Percentiles rank a stretch among this genome's conserved stretches.
Conservation (phyloP, 352 stramenopile species). For the Pythium periplocum region DNA sequence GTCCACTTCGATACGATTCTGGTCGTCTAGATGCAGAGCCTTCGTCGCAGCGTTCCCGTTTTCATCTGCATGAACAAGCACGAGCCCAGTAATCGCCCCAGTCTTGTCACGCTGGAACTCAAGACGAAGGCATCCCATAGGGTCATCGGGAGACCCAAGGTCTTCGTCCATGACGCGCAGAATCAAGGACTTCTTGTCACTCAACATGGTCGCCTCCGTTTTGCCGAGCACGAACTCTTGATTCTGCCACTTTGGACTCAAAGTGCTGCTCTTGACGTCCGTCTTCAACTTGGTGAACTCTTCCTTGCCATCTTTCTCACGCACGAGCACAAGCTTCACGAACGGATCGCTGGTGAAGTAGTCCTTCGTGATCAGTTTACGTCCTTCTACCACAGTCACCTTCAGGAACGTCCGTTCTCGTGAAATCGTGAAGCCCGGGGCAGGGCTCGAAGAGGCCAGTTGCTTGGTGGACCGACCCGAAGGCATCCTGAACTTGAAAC, state of each 20-base stretch:
- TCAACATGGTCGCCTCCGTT: conserved; percentile 37
- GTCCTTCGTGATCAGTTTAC: conserved; percentile 45
- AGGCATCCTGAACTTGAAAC: conserved; percentile 5
- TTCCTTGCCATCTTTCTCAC: conserved; percentile 40
- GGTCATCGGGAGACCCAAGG: conserved; percentile 36
- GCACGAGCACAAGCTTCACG: conserved; percentile 49
- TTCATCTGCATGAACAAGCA: conserved; percentile 38
- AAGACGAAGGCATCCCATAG: conserved; percentile 43
- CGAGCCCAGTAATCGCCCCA: conserved; percentile 38
- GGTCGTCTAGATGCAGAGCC: conserved; percentile 33
- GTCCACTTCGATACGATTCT: conserved; percentile 37
- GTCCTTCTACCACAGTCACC: conserved; percentile 49
- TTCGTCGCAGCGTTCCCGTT: conserved; percentile 21
- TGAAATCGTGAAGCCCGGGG: conserved; percentile 10
- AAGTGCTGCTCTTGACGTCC: conserved; percentile 53
- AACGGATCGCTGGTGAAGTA: conserved; percentile 51
- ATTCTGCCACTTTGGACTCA: conserved; percentile 69
- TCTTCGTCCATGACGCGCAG: conserved; percentile 63
- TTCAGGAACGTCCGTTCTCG: conserved; percentile 52
- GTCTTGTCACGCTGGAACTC: conserved; percentile 52
- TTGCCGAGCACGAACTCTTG: conserved; percentile 63
- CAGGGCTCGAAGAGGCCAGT: conserved; percentile 9
- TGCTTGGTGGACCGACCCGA: neutral
- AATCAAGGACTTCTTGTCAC: conserved; percentile 52
- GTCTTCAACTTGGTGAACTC: conserved; percentile 56